Evolutionary conservation across 176 grass and related monocot species (phyloP), one percentile per base, ranked within the genome.

Genomic region (Alopecurus myosuroides): DNA sequence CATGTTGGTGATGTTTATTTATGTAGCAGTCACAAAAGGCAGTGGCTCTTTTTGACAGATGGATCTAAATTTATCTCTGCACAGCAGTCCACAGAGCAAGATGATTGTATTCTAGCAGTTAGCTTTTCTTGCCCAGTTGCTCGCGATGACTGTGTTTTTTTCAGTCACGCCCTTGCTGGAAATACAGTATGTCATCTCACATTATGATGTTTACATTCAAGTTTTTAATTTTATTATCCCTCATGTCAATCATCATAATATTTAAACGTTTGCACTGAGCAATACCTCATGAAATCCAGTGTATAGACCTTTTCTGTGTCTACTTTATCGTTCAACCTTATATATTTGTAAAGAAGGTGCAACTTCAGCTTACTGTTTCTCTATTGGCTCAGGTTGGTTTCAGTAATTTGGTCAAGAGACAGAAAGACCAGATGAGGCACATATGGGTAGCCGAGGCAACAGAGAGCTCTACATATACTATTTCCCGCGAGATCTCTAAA

Each of bases 21-120:
- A 83, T 95, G 81, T 50, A 70, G 78, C 73, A 77, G 61, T 78
- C 89, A 94, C 85, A 94, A 95, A 86, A 95, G 77, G 83, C 93
- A 98, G 74, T 95, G 96, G 93, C 85, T 98, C 78, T 98, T 98
- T 74, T 69, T 98, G 64, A 90, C 93, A 74, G 89, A 95, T 83
- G 96, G 89, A 65, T 94, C 85, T 71, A 81, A 82, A 46, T 94
- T 84, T 52, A 80, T 84, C 60, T 89, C 69, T 5, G 84, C 57
- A 19, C 71, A 79, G 35, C 71, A 56, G 18, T 76, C 55, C 86
- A 87, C 83, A 88, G 90, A 85, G 71, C 76, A 74, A 77, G 84
- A 88, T 57, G 82, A 86, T 77, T 92, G 85, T 78, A 41, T 95
- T 81, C 89, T 98, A 70, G 96, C 93, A 70, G 55, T 98, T 70